Evolutionary conservation across 2,329 filamentous ascomycete genomes (phyloP).

Genomic region (Fusarium redolens): DNA sequence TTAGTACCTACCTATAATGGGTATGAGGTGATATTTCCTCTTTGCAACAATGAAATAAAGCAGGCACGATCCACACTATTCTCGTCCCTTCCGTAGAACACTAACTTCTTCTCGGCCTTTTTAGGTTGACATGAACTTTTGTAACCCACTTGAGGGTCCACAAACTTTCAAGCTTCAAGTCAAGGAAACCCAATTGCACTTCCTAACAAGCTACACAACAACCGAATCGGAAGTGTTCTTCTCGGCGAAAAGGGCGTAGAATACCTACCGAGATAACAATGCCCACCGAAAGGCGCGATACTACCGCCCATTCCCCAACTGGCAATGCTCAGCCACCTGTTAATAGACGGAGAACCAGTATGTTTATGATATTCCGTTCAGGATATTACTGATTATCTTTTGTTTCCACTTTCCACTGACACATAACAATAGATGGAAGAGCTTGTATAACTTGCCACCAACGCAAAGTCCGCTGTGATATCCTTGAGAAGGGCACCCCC

Average conservation of each 20-base stretch:
- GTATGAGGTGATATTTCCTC: not conserved
- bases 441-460: slow-evolving; percentile 62
- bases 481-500: slow-evolving; percentile 58
- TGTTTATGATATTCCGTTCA: not conserved
- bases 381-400: not conserved
- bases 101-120: not conserved
- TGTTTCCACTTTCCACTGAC: not conserved
- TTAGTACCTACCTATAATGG: not conserved
- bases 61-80: not conserved
- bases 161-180: not conserved
- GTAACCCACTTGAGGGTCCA: not conserved
- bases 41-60: not conserved
- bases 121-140: not conserved
- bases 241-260: not conserved
- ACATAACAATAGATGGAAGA: slow-evolving; percentile 45
- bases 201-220: not conserved
- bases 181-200: not conserved
- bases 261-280: slow-evolving; percentile 1
- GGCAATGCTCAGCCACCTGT: not conserved
- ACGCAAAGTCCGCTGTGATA: slow-evolving; percentile 63
- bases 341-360: slow-evolving; percentile 27
- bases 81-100: not conserved
- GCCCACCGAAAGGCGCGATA: slow-evolving; percentile 14
- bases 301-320: not conserved
- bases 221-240: slow-evolving; percentile 10